These are phyloP conservation scores for Calonectria crousiana DNA, from an alignment of 2,329 filamentous ascomycete species.

Conservation along the genomic window DNA sequence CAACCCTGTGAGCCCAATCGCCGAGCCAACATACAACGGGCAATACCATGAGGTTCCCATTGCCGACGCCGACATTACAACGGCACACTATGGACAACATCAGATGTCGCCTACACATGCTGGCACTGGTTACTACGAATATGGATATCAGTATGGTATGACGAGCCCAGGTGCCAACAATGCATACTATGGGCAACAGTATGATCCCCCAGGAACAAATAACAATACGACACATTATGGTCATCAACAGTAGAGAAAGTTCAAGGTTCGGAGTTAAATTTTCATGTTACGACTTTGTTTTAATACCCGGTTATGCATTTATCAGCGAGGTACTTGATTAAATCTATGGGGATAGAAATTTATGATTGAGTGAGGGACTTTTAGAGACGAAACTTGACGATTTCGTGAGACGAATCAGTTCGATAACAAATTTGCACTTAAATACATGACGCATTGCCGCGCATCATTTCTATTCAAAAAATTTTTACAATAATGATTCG, in stretches of 20 bases:
- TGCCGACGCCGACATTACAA: conserved; percentile 1
- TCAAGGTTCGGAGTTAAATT: background rate
- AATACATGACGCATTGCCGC: background rate
- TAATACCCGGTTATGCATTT: conserved; percentile 7
- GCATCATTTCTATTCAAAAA: background rate
- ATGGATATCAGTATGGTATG: background rate
- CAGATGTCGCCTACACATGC: background rate
- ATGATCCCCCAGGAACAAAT: background rate
- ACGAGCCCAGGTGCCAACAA: background rate
- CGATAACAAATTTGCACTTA: background rate
- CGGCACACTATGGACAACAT: background rate
- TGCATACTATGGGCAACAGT: background rate
- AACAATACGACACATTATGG: background rate
- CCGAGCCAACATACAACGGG: background rate
- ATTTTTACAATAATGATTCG: background rate
- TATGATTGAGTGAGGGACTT: background rate
- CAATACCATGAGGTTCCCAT: background rate
- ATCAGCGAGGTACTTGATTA: background rate
- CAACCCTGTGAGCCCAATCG: background rate
- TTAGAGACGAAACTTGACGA: background rate
- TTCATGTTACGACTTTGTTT: background rate
- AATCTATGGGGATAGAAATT: background rate
- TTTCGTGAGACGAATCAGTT: background rate
- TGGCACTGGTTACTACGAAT: background rate
- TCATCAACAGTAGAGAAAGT: background rate